Evolutionary conservation across 1,284 basidiomycete genomes (phyloP), one percentile per base, ranked within the genome.

Genomic region (Xerocomus minutiporus): DNA sequence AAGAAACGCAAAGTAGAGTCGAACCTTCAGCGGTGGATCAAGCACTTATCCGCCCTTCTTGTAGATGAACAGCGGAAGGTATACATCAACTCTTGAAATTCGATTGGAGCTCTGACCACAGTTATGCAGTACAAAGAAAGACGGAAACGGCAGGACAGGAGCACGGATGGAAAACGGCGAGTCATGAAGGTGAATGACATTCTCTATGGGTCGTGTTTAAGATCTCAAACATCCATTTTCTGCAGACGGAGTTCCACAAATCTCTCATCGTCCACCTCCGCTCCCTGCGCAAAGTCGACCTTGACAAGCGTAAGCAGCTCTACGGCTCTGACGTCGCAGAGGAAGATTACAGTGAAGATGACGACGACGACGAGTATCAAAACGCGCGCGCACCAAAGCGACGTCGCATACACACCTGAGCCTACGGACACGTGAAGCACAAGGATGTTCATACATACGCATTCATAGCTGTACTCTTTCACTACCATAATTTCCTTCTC

Each of bases 31-130:
- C 70, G 74, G 49, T 88, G 86, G 86, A 79, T 88, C 60, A 80
- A 79, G 61, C 78, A 85, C 58, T 64, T 88, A 42, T 70, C 75
- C 4, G 70, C 75, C 11, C 64, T 88, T 50, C 68, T 80, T 31
- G 83, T 81, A 63, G 76, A 78, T 36, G 86, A 88, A 60, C 80
- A 83, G 57, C 76, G 77, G 57, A 87, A 86, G 78, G 86, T 86
- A 52, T 66, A 8, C 13, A 32, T 15, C 17, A 5, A 17, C 9
- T 36, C 6, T 41, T 44, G 40, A 51, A 43, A 23, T 52, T 13
- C 28, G 3, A 23, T 36, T 46, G 9, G 39, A 17, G 32, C 40
- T 38, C 51, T 63, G 57, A 57, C 43, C 25, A 28, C 23, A 43
- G 29, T 51, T 49, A 29, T 56, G n/a, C 39, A 88, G 85, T 79